Percentiles rank a stretch among this genome's conserved stretches.
Evolutionary conservation across 106 monocot species (phyloP).

Genomic region (Platanthera guangdongensis): DNA sequence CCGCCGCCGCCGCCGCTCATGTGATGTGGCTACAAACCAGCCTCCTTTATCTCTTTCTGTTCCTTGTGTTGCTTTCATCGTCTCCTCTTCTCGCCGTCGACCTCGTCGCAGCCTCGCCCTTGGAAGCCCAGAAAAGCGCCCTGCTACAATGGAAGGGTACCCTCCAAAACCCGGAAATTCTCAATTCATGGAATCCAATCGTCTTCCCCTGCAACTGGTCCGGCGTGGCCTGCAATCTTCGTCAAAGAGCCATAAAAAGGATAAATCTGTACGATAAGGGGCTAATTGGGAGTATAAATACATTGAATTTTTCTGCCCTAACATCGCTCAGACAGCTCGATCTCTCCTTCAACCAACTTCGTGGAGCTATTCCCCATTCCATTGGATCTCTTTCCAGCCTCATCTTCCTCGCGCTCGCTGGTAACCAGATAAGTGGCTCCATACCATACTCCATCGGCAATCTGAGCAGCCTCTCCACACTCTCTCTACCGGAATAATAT

Average conservation of each 20-base stretch:
- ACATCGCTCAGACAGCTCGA: slow-evolving; percentile 5
- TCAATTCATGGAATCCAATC: slow-evolving; percentile 1
- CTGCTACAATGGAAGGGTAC: slow-evolving; percentile 14
- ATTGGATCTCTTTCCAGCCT: too few relatives aligned
- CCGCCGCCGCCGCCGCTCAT: too few relatives aligned
- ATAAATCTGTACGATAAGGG: background rate
- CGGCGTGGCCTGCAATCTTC: slow-evolving; percentile 13
- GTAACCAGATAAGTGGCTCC: slow-evolving; percentile 2
- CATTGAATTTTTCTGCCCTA: slow-evolving; percentile 13
- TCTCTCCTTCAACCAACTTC: slow-evolving; percentile 2
- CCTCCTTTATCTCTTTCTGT: too few relatives aligned
- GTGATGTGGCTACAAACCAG: too few relatives aligned
- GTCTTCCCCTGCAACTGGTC: slow-evolving; percentile 12
- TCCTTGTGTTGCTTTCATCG: too few relatives aligned
- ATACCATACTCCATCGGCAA: slow-evolving; percentile 9
- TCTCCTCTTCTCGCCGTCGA: too few relatives aligned
- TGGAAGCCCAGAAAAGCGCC: background rate
- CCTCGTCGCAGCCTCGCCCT: background rate
- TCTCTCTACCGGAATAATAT: slow-evolving; percentile 2
- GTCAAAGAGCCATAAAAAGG: background rate
- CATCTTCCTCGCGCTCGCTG: background rate
- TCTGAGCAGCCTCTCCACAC: background rate
- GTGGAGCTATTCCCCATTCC: slow-evolving; percentile 1
- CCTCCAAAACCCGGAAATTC: background rate
- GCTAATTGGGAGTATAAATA: slow-evolving; percentile 10